phyloP scores from a whole-genome alignment of 176 grass and related monocot species.

The Dactylis glomerata region DNA sequence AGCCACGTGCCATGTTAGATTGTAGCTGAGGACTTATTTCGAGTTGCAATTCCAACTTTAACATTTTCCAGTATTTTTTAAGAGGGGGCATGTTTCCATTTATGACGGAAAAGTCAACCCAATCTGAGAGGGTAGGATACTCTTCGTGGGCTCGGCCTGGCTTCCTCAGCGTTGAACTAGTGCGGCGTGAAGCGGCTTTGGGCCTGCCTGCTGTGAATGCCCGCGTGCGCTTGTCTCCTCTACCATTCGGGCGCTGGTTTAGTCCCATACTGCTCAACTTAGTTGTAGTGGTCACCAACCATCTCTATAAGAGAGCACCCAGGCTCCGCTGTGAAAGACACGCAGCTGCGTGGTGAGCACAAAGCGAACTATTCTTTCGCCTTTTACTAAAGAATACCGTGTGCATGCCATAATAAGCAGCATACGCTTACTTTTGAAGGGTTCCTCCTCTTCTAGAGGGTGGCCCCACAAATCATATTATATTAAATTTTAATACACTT shows the following conservation, averaged over 20 bases:
- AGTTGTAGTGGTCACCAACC: background rate
- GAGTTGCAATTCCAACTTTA: too few relatives aligned
- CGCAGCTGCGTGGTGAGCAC: conserved; percentile 44
- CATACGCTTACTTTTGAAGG: background rate
- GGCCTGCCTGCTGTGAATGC: background rate
- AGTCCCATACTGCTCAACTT: background rate
- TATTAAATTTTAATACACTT: background rate
- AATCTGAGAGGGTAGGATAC: background rate
- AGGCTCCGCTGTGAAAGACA: background rate
- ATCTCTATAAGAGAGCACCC: background rate
- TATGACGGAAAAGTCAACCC: background rate
- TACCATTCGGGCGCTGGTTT: background rate
- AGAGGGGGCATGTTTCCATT: background rate
- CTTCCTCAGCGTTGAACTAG: background rate
- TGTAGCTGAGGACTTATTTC: too few relatives aligned
- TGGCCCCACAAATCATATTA: background rate
- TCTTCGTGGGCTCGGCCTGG: background rate
- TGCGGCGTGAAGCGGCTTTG: background rate
- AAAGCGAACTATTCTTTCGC: conserved; percentile 58
- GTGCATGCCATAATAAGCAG: conserved; percentile 21
- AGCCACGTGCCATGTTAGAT: too few relatives aligned
- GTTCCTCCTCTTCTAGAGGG: background rate
- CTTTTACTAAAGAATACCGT: conserved; percentile 76
- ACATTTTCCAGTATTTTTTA: too few relatives aligned
- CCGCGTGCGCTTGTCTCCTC: background rate